A percentile compares a stretch with the other conserved stretches of the same genome.
Conservation (phyloP, 1,284 basidiomycete genomes). For the Pulchroboletus neoregius region DNA sequence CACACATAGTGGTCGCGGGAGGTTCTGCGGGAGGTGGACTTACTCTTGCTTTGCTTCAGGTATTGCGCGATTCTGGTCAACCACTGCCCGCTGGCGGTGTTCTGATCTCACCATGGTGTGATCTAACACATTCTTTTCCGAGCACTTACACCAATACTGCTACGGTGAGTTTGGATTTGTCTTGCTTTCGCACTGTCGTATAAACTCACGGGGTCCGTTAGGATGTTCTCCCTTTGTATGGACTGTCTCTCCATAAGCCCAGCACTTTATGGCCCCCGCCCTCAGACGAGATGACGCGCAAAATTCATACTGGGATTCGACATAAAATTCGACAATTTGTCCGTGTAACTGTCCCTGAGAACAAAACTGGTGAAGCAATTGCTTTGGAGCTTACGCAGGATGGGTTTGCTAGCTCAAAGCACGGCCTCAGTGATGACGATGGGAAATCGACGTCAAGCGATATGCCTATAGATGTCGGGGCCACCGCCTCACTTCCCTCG, state of each 20-base stretch:
- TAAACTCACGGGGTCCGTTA: constrained; percentile 31
- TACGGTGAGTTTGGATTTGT: constrained; percentile 49
- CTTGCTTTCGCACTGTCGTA: neutral
- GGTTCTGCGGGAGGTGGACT: constrained; percentile 95
- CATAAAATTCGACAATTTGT: constrained; percentile 61
- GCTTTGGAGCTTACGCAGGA: constrained; percentile 5
- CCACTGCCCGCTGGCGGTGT: constrained; percentile 84
- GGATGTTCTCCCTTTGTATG: constrained; percentile 72
- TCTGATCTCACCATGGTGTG: constrained; percentile 89
- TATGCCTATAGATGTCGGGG: constrained; percentile 43
- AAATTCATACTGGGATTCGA: constrained; percentile 62
- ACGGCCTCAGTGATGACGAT: constrained; percentile 19
- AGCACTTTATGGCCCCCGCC: constrained; percentile 92
- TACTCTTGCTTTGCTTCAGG: constrained; percentile 79
- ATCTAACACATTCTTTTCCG: constrained; percentile 92
- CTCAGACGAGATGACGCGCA: constrained; percentile 61
- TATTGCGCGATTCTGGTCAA: constrained; percentile 84
- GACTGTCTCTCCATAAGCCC: constrained; percentile 76
- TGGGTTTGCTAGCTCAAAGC: constrained; percentile 26
- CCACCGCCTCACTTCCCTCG: constrained; percentile 43
- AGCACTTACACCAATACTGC: constrained; percentile 83
- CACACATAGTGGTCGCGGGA: constrained; percentile 81
- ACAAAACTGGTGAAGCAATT: constrained; percentile 10
- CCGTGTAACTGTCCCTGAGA: constrained; percentile 25
- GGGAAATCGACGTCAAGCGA: constrained; percentile 11